Evolutionary conservation across 352 stramenopile genomes (phyloP), one percentile per base, ranked within the genome.

Genomic region (Phytopythium helicoides): DNA sequence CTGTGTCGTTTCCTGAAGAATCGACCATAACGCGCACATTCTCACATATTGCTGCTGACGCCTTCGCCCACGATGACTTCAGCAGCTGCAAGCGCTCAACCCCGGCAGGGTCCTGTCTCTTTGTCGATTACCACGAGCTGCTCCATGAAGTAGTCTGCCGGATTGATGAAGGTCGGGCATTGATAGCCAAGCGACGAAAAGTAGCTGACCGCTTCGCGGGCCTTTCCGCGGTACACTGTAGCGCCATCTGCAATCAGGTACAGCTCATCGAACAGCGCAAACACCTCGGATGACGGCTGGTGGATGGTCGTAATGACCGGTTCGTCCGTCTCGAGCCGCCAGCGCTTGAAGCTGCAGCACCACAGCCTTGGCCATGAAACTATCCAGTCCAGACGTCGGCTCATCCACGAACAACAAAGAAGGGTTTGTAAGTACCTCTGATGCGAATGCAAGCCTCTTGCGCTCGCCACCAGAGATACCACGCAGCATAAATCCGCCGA

Each of bases 341-440:
- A 96, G 65, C 19, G 83, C 69, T 38, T 77, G 63, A 21, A 83
- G 39, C 22, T 79, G 64, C 19, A 64, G 36, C 37, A 83, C 62
- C 33, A 84, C 73, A 1, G 52, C 54, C 52, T 72, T 49, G 23
- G 71, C 66, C 71, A 81, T 81, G 54, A 61, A 76, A 36, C 65
- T 68, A 34, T 81, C 68, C 3, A 81, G 42, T 8, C 71, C 85
- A 3, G 66, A 81, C 2, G 81, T 90, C 7, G 81, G 81, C 52
- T 95, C 86, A 52, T 95, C 86, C 44, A 94, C 72, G 39, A 94
- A 93, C 18, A 95, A 47, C 3, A 89, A 33, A 3, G 78, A 63
- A n/a, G 81, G 80, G 54, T 89, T 80, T 4, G 69, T 83, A 25
- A 95, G 47, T 14, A 95, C 65, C 62, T 94, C 85, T 15, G 84